Evolutionary conservation across 441 rosid genomes (phyloP).

Genomic region (Populus hybrid): DNA sequence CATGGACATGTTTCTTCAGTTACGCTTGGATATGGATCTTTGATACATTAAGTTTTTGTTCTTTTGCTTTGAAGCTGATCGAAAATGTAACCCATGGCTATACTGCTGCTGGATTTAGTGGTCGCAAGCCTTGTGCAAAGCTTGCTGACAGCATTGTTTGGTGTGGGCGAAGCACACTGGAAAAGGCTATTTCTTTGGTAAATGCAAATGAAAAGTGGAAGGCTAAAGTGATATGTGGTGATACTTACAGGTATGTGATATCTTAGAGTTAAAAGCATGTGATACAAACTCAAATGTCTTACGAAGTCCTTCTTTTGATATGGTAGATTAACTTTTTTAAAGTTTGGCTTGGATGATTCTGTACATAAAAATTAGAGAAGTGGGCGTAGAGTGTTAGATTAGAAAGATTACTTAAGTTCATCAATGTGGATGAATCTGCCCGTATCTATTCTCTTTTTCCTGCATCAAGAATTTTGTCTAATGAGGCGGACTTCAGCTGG

Average conservation of each 20-base stretch:
- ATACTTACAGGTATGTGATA: slow-evolving; percentile 74
- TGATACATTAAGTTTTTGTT: slow-evolving; percentile 20
- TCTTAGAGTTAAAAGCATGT: neutral
- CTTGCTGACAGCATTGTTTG: slow-evolving; percentile 98
- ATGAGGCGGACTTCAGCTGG: slow-evolving; percentile 78
- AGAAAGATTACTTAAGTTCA: slow-evolving; percentile 41
- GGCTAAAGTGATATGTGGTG: slow-evolving; percentile 87
- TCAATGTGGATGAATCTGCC: slow-evolving; percentile 97
- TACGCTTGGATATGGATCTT: slow-evolving; percentile 6
- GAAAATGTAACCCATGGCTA: slow-evolving; percentile 98
- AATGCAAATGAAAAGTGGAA: slow-evolving; percentile 75
- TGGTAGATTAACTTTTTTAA: neutral
- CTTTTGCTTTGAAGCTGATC: slow-evolving; percentile 92
- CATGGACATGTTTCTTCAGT: slow-evolving; percentile 5
- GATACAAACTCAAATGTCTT: slow-evolving; percentile 4
- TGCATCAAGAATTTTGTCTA: slow-evolving; percentile 46
- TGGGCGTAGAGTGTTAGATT: neutral
- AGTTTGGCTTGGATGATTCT: neutral
- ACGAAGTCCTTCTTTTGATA: neutral
- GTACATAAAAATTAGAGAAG: neutral
- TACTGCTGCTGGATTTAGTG: slow-evolving; percentile 99
- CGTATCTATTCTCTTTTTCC: slow-evolving; percentile 54
- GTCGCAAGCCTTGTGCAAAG: slow-evolving; percentile 99
- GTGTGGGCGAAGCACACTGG: slow-evolving; percentile 93
- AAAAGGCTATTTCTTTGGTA: slow-evolving; percentile 77